Evolutionary conservation across 1,284 basidiomycete species (phyloP).

Genomic region (Microbotryum intermedium): DNA sequence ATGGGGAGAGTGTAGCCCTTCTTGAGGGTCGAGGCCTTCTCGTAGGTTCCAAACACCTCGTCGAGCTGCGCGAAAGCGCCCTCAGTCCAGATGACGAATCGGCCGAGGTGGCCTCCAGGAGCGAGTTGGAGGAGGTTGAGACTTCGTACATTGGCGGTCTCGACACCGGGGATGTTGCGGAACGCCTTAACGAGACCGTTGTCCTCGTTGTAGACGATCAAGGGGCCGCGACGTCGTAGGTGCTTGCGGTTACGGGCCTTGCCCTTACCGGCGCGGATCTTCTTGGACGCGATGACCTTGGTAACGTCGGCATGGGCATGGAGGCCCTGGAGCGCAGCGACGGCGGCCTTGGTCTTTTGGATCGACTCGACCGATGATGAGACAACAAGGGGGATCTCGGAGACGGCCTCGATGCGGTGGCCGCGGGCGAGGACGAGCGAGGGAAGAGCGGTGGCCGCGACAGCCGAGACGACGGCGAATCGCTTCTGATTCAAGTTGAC

Average conservation of each 20-base stretch:
- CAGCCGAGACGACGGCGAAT: constrained; percentile 93
- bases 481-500: constrained; percentile 99
- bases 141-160: constrained; percentile 87
- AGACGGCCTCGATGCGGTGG: constrained; percentile 95
- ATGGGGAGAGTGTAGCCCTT: constrained; percentile 90
- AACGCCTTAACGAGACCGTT: constrained; percentile 96
- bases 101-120: constrained; percentile 96
- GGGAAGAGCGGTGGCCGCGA: constrained; percentile 94
- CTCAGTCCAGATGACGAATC: constrained; percentile 99
- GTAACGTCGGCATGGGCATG: constrained; percentile 87
- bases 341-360: constrained; percentile 96
- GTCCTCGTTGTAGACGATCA: constrained; percentile 96
- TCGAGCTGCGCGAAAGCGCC: constrained; percentile 87
- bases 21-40: constrained; percentile 76
- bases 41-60: constrained; percentile 87
- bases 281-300: constrained; percentile 97
- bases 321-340: constrained; percentile 82
- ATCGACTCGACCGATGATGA: constrained; percentile 69
- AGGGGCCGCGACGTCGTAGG: constrained; percentile 93
- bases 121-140: constrained; percentile 98
- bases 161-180: constrained; percentile 98
- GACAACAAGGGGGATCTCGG: constrained; percentile 94
- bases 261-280: constrained; percentile 93
- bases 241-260: constrained; percentile 96
- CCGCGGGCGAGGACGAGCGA: constrained; percentile 98